phyloP scores from a whole-genome alignment of 108 stramenopile species.

The Nitzschia sp. region DNA sequence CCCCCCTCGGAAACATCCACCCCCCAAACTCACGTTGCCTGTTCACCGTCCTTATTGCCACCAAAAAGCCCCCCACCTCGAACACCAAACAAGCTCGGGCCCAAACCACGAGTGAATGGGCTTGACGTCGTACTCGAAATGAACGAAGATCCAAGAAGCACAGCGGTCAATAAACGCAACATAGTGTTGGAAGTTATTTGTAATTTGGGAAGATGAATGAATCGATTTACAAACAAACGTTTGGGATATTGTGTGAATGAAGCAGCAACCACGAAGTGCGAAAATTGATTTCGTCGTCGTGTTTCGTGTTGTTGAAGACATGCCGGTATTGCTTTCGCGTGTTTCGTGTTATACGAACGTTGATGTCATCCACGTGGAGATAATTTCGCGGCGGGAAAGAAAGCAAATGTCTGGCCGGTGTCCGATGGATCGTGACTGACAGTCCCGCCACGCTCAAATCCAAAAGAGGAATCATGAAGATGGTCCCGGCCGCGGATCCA shows the following conservation, averaged over 20 bases:
- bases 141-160: constrained; percentile 19
- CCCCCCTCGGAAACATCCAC: not conserved
- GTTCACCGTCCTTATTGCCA: constrained; percentile 29
- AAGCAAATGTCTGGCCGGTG: not conserved
- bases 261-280: not conserved
- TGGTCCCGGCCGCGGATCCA: no score
- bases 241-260: no score
- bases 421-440: not conserved
- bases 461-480: no score
- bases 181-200: no score
- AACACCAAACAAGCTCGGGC: constrained; percentile 27
- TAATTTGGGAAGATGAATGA: not conserved
- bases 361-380: constrained; percentile 6
- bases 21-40: constrained; percentile 1
- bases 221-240: no score
- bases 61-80: constrained; percentile 44
- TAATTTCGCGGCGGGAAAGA: not conserved
- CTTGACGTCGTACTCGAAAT: constrained; percentile 12
- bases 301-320: not conserved
- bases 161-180: constrained; percentile 14
- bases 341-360: no score
- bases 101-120: constrained; percentile 27
- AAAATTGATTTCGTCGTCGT: not conserved
- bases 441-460: no score
- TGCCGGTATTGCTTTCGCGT: no score